phyloP scores from a whole-genome alignment of 2,329 filamentous ascomycete genomes.

The Aspergillus novoparasiticus region DNA sequence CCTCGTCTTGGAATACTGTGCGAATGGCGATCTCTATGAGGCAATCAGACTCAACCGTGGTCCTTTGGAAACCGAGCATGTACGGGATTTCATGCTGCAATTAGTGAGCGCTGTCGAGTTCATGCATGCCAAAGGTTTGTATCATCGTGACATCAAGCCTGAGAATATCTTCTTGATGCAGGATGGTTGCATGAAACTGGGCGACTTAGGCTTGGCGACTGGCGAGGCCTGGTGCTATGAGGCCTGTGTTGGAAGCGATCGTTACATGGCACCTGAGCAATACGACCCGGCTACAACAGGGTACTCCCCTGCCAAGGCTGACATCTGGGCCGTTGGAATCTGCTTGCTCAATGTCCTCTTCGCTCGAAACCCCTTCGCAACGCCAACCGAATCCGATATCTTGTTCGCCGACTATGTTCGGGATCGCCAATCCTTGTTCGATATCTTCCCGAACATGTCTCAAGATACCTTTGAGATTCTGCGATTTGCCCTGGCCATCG shows the following conservation, averaged over 20 bases:
- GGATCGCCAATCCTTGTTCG: slow-evolving; percentile 94
- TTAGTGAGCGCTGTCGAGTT: slow-evolving; percentile 86
- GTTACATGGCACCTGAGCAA: slow-evolving; percentile 99
- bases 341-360: slow-evolving; percentile 96
- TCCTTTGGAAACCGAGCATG: slow-evolving; percentile 91
- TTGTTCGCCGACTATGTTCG: slow-evolving; percentile 90
- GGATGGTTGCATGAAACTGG: slow-evolving; percentile 88
- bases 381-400: slow-evolving; percentile 85
- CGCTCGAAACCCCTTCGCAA: slow-evolving; percentile 93
- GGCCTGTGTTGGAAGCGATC: slow-evolving; percentile 91
- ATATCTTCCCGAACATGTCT: slow-evolving; percentile 98
- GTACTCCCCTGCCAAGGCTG: slow-evolving; percentile 90
- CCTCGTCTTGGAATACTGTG: slow-evolving; percentile 92
- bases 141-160: slow-evolving; percentile 97
- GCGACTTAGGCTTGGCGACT: slow-evolving; percentile 93
- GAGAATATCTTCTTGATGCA: slow-evolving; percentile 97
- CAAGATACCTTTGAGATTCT: slow-evolving; percentile 97
- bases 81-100: slow-evolving; percentile 95
- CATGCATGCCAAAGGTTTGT: slow-evolving; percentile 88
- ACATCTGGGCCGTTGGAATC: slow-evolving; percentile 96
- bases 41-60: slow-evolving; percentile 88
- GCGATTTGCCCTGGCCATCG: slow-evolving; percentile 84
- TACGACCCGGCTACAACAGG: slow-evolving; percentile 85
- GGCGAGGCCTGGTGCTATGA: slow-evolving; percentile 89
- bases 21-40: slow-evolving; percentile 94